Conservation (phyloP, 2,329 filamentous ascomycete species). For the Fusarium hainanense region DNA sequence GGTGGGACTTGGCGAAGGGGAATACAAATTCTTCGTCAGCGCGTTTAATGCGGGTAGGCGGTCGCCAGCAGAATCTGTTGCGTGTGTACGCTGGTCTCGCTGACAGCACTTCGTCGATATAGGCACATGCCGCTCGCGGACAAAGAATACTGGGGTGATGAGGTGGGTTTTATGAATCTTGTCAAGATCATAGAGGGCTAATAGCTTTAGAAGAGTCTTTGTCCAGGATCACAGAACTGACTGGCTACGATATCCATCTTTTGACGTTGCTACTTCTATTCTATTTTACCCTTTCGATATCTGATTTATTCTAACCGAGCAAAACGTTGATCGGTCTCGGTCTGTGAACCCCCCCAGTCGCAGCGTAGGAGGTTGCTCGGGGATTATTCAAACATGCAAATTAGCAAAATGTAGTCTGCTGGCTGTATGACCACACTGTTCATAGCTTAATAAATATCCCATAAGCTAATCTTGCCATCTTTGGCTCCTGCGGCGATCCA, state of each 20-base stretch:
- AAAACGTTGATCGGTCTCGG: background rate
- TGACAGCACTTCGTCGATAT: constrained; percentile 9
- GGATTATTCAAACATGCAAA: background rate
- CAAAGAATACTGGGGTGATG: constrained; percentile 8
- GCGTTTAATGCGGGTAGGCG: constrained; percentile 33
- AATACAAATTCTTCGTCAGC: constrained; percentile 46
- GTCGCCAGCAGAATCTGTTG: background rate
- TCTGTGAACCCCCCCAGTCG: background rate
- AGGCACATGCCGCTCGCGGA: constrained; percentile 30
- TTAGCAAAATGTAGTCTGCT: background rate
- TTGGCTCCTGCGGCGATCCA: constrained; percentile 94
- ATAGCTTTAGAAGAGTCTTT: background rate
- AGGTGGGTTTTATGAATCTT: background rate
- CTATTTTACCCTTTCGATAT: background rate
- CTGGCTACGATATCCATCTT: background rate
- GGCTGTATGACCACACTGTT: background rate
- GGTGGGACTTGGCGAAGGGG: constrained; percentile 48
- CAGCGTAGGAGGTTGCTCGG: background rate
- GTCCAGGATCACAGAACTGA: background rate
- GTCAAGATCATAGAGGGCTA: background rate
- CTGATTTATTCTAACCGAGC: background rate
- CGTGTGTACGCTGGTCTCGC: constrained; percentile 3
- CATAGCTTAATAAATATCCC: constrained; percentile 82
- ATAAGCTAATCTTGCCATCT: constrained; percentile 93
- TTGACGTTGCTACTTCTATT: background rate